Conservation (phyloP, 2,329 filamentous ascomycete genomes). For the Alternaria sp. region DNA sequence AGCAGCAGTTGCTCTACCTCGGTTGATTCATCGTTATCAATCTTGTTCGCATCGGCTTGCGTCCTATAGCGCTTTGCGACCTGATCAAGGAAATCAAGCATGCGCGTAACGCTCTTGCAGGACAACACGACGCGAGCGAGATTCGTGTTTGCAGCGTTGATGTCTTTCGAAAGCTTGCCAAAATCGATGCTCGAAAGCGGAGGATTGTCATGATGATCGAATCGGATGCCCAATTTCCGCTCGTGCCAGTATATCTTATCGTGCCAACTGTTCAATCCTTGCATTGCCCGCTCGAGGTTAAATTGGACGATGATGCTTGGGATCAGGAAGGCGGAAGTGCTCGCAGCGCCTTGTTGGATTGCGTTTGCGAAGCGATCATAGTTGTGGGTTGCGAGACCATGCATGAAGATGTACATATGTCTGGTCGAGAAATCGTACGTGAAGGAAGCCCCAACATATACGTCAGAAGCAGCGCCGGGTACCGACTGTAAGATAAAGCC, state of each 20-base stretch:
- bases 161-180: slow-evolving; percentile 1
- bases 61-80: slow-evolving; percentile 12
- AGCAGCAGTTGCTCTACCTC: not conserved
- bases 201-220: not conserved
- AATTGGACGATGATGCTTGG: slow-evolving; percentile 15
- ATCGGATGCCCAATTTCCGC: slow-evolving; percentile 8
- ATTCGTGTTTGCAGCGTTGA: slow-evolving; percentile 15
- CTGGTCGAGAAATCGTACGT: slow-evolving; percentile 24
- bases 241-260: slow-evolving; percentile 15
- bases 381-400: slow-evolving; percentile 4
- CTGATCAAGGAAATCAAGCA: slow-evolving; percentile 19
- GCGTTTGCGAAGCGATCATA: not conserved
- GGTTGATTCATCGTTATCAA: not conserved
- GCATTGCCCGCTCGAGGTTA: slow-evolving; percentile 5
- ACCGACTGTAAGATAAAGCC: slow-evolving; percentile 11
- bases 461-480: not conserved
- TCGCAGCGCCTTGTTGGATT: not conserved
- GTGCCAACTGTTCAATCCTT: slow-evolving; percentile 5
- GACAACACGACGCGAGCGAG: slow-evolving; percentile 5
- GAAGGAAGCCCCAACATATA: slow-evolving; percentile 18
- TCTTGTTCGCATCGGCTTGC: slow-evolving; percentile 7
- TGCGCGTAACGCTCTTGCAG: slow-evolving; percentile 10
- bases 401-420: slow-evolving; percentile 26
- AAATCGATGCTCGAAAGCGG: slow-evolving; percentile 8
- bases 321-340: slow-evolving; percentile 10